phyloP scores from a whole-genome alignment of 1,284 basidiomycete genomes.

The Leccinum subrobustum region DNA sequence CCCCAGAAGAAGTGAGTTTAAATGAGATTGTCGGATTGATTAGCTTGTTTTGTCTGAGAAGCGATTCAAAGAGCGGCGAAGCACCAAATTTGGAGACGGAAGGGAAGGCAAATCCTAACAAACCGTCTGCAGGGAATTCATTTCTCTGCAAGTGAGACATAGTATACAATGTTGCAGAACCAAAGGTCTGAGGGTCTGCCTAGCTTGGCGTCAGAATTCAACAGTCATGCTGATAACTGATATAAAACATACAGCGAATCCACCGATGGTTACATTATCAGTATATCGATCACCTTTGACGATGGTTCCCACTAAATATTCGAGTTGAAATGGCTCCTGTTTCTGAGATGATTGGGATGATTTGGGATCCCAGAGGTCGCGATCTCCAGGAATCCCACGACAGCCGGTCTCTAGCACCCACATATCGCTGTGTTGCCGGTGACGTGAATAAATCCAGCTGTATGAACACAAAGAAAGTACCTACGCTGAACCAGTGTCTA shows the following conservation, averaged over 20 bases:
- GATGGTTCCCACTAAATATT: not conserved
- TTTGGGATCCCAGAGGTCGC: not conserved
- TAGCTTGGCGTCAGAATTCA: no score
- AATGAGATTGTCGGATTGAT: no score
- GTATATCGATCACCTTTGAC: not conserved
- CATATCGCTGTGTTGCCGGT: not conserved
- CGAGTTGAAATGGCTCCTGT: not conserved
- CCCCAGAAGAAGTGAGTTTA: no score
- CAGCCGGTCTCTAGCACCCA: not conserved
- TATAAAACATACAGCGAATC: not conserved
- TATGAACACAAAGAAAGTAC: not conserved
- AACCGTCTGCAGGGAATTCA: no score
- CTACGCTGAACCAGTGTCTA: not conserved
- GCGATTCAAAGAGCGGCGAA: no score
- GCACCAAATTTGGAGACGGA: no score
- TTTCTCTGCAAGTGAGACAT: no score
- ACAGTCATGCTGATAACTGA: no score
- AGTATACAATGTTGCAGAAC: no score
- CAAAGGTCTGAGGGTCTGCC: no score
- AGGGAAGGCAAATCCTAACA: no score
- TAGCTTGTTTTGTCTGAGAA: no score
- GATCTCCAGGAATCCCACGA: not conserved
- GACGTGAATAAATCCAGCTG: not conserved
- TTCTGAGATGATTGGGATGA: not conserved
- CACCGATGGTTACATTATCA: not conserved